Evolutionary conservation across 306 rosid species (phyloP).

Genomic region (Comarum palustre): DNA sequence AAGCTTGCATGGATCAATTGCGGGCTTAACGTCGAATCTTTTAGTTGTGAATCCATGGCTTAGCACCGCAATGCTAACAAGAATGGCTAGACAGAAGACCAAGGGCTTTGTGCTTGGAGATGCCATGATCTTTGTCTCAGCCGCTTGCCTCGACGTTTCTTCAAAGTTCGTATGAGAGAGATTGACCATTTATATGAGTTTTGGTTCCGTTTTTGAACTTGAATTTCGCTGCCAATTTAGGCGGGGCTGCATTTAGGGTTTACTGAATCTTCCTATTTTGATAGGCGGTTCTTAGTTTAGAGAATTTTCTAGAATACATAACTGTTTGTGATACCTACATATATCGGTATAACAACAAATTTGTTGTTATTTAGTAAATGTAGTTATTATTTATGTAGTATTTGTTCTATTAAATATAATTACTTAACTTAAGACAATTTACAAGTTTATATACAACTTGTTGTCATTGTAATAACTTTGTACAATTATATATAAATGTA

Average conservation of each 20-base stretch:
- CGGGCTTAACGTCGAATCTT: not conserved
- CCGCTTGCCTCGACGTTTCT: not conserved
- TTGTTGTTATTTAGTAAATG: too few relatives aligned
- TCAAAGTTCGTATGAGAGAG: not conserved
- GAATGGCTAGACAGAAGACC: not conserved
- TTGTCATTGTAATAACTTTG: too few relatives aligned
- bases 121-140: constrained; percentile 1
- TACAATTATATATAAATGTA: too few relatives aligned
- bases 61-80: not conserved
- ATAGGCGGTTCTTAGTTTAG: too few relatives aligned
- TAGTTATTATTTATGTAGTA: too few relatives aligned
- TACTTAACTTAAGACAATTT: too few relatives aligned
- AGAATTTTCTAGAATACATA: too few relatives aligned
- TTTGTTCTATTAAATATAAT: too few relatives aligned
- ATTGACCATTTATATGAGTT: not conserved
- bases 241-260: not conserved
- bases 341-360: too few relatives aligned
- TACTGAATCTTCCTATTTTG: not conserved
- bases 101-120: not conserved
- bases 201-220: not conserved
- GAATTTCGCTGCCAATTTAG: not conserved
- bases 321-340: too few relatives aligned
- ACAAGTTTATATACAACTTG: too few relatives aligned
- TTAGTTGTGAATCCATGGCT: not conserved
- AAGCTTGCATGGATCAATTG: not conserved